Evolutionary conservation across 768 basidiomycete species (phyloP).

Genomic region (Phaeolepiota aurea): DNA sequence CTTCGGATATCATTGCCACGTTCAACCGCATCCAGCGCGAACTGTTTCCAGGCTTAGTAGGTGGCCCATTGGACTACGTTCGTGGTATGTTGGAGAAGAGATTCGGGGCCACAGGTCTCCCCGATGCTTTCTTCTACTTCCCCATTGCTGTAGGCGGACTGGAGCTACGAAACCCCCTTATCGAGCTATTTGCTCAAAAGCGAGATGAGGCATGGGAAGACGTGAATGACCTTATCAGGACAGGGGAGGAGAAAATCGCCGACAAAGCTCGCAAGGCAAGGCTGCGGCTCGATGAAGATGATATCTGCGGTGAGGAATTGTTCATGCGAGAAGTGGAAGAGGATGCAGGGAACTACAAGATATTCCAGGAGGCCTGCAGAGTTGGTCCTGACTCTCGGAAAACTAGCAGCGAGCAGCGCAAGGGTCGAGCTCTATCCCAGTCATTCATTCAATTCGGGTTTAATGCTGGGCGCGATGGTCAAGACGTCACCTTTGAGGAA

Average conservation of each 20-base stretch:
- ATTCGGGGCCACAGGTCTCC: conserved; percentile 24
- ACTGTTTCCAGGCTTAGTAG: conserved; percentile 16
- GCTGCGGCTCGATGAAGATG: background rate
- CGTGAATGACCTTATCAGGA: background rate
- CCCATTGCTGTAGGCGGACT: conserved; percentile 26
- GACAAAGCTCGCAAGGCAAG: background rate
- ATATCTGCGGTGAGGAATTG: background rate
- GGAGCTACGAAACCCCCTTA: conserved; percentile 26
- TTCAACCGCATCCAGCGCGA: conserved; percentile 24
- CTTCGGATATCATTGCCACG: conserved; percentile 22
- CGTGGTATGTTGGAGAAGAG: conserved; percentile 11
- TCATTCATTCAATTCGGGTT: no score
- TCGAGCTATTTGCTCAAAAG: conserved; percentile 24
- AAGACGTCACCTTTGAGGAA: background rate
- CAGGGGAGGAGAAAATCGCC: background rate
- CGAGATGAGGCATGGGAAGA: background rate
- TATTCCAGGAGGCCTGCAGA: background rate
- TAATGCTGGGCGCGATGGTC: no score
- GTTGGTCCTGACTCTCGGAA: background rate
- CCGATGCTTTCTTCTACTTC: conserved; percentile 32
- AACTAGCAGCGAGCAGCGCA: background rate
- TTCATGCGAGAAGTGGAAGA: background rate
- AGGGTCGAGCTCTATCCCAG: background rate
- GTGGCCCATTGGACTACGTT: conserved; percentile 14
- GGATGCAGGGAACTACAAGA: background rate